Base-by-base conservation (phyloP, 192 early-diverging fungal genomes). In the Coemansia aciculifera region DNA sequence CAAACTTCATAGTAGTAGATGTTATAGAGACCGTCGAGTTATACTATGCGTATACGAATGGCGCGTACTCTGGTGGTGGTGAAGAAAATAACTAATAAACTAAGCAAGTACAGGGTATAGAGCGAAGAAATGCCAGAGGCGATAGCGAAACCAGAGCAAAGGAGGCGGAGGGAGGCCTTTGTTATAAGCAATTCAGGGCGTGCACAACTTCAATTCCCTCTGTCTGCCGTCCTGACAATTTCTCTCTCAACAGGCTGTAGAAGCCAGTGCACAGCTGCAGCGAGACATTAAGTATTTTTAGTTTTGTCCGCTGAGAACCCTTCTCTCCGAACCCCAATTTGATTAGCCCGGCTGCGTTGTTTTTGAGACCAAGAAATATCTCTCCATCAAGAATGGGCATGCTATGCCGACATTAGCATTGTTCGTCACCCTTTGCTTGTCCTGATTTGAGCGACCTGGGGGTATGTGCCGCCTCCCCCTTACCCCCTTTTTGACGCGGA, bases 1-100 rank as follows among this genome's bases (percentile, higher is more conserved):
- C 19, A 12, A 81, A 61, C 74, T 81, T 81, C 79, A 81, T 81
- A 11, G 46, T 57, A n/a, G 17, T 40, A 40, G 9, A 5, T 36
- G 34, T 13, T 24, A 24, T 21, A 59, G 38, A 12, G 36, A 42
- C 10, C 52, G 52, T 56, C 52, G 52, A 31, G 27, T 27, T 24
- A 56, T 56, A 56, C 52, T 56, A 56, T 56, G 52, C 52, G 52
- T 56, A 56, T 32, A 4, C 29, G 52, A 32, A 56, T 56, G 52
- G 29, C 52, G 38, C 12, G 24, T 21, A 21, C 52, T 56, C 52
- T 31, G n/a, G 17, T 19, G n/a, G 17, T 19, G 44, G 44, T 19
- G 3, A 4, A 48, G 44, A 19, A 17, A 19, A 19, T 13, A 27
- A 31, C 17, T 42, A 24, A 11, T 15, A 66, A 21, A 56, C 36